These are phyloP conservation scores for Hippophae gyantsensis DNA, from an alignment of 306 rosid species.

Conservation along the genomic window DNA sequence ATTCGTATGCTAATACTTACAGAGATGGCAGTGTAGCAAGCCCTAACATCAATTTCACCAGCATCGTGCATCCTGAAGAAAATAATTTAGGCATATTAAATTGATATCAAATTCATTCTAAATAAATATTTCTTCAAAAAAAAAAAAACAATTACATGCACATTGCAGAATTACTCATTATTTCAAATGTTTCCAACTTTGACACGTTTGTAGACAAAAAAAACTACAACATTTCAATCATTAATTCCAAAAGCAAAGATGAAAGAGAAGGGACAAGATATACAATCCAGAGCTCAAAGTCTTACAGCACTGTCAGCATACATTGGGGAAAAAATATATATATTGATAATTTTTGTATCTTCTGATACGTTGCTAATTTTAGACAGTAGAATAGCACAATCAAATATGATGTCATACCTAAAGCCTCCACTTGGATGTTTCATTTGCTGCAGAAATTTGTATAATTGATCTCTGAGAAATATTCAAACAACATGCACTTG, in stretches of 20 bases:
- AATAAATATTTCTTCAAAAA: not conserved
- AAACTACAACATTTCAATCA: not conserved
- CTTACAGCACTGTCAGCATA: too few relatives aligned
- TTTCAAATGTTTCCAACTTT: not conserved
- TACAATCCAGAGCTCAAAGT: not conserved
- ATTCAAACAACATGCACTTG: constrained; percentile 14
- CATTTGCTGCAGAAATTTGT: constrained; percentile 57
- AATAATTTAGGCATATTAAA: constrained; percentile 1
- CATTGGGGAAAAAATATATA: too few relatives aligned
- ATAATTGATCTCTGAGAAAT: constrained; percentile 50
- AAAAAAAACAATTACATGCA: not conserved
- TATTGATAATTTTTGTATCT: not conserved
- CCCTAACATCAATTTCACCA: constrained; percentile 89
- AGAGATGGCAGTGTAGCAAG: constrained; percentile 94
- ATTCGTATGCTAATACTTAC: constrained; percentile 34
- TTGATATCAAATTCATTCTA: not conserved
- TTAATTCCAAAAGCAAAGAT: not conserved
- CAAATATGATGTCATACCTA: constrained; percentile 43
- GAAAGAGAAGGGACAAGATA: not conserved
- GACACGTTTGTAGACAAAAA: not conserved
- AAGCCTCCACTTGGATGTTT: constrained; percentile 78
- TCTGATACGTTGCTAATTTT: constrained; percentile 4
- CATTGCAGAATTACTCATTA: not conserved
- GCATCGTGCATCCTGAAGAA: constrained; percentile 69
- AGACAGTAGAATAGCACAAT: constrained; percentile 11